Evolutionary conservation across 2,329 filamentous ascomycete species (phyloP).

Genomic region (Claviceps paspali): DNA sequence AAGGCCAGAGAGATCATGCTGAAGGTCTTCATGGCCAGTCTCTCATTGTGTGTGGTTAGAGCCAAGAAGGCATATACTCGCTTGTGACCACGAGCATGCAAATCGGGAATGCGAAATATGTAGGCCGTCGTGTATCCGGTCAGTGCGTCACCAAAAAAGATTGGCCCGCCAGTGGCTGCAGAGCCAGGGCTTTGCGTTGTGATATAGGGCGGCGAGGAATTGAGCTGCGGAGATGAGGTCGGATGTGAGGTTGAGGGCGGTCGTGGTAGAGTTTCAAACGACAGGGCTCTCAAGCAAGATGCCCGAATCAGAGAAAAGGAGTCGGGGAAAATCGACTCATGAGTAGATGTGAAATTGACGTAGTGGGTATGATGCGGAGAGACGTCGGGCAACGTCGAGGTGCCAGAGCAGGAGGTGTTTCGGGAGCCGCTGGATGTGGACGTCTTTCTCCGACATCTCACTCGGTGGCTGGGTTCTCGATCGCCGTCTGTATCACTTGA

Average conservation of each 20-base stretch:
- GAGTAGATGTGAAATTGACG: constrained; percentile 52
- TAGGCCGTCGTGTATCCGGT: constrained; percentile 56
- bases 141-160: constrained; percentile 51
- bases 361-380: constrained; percentile 44
- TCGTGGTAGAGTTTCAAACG: constrained; percentile 49
- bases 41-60: constrained; percentile 49
- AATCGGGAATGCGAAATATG: constrained; percentile 53
- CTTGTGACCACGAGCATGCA: constrained; percentile 51
- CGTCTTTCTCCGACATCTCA: constrained; percentile 25
- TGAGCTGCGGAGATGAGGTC: constrained; percentile 20
- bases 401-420: constrained; percentile 37
- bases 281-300: constrained; percentile 50
- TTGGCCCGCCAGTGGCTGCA: constrained; percentile 46
- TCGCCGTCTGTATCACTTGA: constrained; percentile 38
- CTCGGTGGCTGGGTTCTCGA: constrained; percentile 24
- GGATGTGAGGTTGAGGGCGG: constrained; percentile 28
- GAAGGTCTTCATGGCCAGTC: constrained; percentile 50
- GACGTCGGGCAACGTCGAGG: constrained; percentile 31
- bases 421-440: constrained; percentile 27
- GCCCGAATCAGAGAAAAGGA: constrained; percentile 53
- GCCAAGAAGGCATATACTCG: constrained; percentile 55
- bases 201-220: constrained; percentile 32
- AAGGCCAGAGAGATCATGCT: constrained; percentile 46
- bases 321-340: constrained; percentile 44
- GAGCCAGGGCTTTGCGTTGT: constrained; percentile 38